A percentile compares a stretch with the other conserved stretches of the same genome.
phyloP scores from a whole-genome alignment of 2,329 filamentous ascomycete genomes.

The Alternaria sp. region DNA sequence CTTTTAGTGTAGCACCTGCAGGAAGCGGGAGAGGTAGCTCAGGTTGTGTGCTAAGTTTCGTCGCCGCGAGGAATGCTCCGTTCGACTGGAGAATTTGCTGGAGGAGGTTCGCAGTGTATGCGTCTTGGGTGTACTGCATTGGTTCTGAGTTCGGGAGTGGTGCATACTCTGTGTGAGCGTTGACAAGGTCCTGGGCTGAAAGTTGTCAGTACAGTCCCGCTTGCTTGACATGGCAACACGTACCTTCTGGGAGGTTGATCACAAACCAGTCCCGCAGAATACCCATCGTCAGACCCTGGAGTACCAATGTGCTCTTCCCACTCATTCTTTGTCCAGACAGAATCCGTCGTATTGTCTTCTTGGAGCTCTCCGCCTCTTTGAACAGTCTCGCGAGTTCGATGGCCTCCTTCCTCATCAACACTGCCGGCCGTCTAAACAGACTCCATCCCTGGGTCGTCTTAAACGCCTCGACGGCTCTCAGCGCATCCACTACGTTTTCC shows the following conservation, averaged over 20 bases:
- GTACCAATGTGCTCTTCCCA: slow-evolving; percentile 86
- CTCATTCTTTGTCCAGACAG: slow-evolving; percentile 76
- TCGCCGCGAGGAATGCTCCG: slow-evolving; percentile 64
- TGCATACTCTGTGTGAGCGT: slow-evolving; percentile 81
- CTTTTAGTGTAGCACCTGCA: slow-evolving; percentile 67
- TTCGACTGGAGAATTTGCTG: slow-evolving; percentile 78
- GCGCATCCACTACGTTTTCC: slow-evolving; percentile 74
- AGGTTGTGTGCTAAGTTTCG: slow-evolving; percentile 62
- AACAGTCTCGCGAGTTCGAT: slow-evolving; percentile 67
- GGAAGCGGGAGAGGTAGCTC: slow-evolving; percentile 68
- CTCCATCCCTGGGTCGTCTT: slow-evolving; percentile 89
- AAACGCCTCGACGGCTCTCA: slow-evolving; percentile 88
- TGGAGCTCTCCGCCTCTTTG: slow-evolving; percentile 63
- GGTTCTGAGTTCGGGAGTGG: slow-evolving; percentile 66
- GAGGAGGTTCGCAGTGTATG: slow-evolving; percentile 78
- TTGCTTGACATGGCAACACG: slow-evolving; percentile 29
- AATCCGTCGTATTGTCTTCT: slow-evolving; percentile 69
- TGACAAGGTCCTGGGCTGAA: slow-evolving; percentile 80
- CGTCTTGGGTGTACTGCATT: slow-evolving; percentile 75
- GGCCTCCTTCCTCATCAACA: slow-evolving; percentile 81
- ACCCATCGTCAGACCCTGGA: slow-evolving; percentile 84
- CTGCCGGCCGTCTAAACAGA: slow-evolving; percentile 82
- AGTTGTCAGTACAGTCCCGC: slow-evolving; percentile 22
- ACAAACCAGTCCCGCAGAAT: slow-evolving; percentile 88
- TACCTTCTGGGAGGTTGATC: slow-evolving; percentile 88